These are phyloP conservation scores for Radiomyces spectabilis DNA, from an alignment of 192 early-diverging fungal species.

Conservation along the genomic window DNA sequence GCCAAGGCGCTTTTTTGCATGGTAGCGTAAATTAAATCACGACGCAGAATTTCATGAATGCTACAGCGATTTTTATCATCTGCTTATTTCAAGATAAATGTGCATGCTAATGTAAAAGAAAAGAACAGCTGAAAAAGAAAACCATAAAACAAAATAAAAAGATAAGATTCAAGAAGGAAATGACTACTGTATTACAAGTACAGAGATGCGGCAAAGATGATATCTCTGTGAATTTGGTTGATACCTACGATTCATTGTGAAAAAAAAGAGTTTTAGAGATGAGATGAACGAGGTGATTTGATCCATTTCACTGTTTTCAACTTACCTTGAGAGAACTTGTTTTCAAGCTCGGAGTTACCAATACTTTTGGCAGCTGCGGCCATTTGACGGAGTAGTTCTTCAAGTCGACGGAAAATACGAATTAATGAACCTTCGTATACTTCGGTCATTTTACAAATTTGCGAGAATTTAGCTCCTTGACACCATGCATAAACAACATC, in stretches of 20 bases:
- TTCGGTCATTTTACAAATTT: slow-evolving; percentile 93
- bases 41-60: too few species aligned
- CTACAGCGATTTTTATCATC: too few species aligned
- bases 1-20: too few species aligned
- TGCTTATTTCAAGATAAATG: too few species aligned
- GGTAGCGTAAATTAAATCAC: too few species aligned
- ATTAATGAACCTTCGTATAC: slow-evolving; percentile 94
- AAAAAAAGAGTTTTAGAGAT: slow-evolving; percentile 1
- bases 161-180: too few species aligned
- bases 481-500: slow-evolving; percentile 92
- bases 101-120: too few species aligned
- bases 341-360: slow-evolving; percentile 89
- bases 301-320: background rate
- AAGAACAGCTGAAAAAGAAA: too few species aligned
- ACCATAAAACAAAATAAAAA: too few species aligned
- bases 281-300: background rate
- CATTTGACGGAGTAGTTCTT: slow-evolving; percentile 90
- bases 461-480: slow-evolving; percentile 84
- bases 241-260: slow-evolving; percentile 48
- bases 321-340: slow-evolving; percentile 85
- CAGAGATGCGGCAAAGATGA: slow-evolving; percentile 93
- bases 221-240: slow-evolving; percentile 90
- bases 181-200: slow-evolving; percentile 87
- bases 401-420: slow-evolving; percentile 78
- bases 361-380: slow-evolving; percentile 85